These are phyloP conservation scores for Dorcoceras hygrometricum DNA, from an alignment of 257 asterid genomes.

Conservation along the genomic window DNA sequence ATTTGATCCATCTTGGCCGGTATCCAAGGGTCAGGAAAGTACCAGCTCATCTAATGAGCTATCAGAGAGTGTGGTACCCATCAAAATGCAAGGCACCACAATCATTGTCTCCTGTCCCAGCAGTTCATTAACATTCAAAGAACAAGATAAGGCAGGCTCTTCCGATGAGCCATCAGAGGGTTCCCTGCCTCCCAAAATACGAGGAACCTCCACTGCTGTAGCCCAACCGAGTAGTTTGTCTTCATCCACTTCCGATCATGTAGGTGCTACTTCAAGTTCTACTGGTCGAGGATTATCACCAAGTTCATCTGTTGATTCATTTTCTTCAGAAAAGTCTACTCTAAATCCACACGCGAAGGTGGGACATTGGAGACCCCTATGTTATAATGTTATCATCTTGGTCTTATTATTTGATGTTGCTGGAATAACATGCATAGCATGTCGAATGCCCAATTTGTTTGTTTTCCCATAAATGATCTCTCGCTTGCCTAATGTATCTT, in stretches of 20 bases:
- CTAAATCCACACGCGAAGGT: constrained; percentile 97
- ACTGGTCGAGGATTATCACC: constrained; percentile 72
- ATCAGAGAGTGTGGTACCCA: constrained; percentile 37
- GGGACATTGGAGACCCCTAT: too few species aligned
- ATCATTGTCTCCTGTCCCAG: constrained; percentile 43
- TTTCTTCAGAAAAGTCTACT: constrained; percentile 83
- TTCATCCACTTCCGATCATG: constrained; percentile 67
- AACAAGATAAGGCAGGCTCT: constrained; percentile 49
- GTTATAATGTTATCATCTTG: neutral
- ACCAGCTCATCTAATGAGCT: constrained; percentile 41
- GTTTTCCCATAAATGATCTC: neutral
- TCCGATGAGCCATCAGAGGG: constrained; percentile 42
- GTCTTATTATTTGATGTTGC: neutral
- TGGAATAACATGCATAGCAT: neutral
- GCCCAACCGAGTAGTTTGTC: constrained; percentile 59
- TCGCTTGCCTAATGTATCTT: neutral
- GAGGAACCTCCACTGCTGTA: constrained; percentile 37
- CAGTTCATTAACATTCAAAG: constrained; percentile 47
- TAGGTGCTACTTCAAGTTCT: constrained; percentile 66
- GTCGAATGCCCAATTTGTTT: neutral
- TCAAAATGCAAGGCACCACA: constrained; percentile 43
- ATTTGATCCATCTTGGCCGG: constrained; percentile 46
- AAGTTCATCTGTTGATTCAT: constrained; percentile 78
- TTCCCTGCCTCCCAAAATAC: constrained; percentile 45
- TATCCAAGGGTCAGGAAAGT: constrained; percentile 58